phyloP scores from a whole-genome alignment of 1,139 yeast species.

The Debaryomycetaceae sp. region DNA sequence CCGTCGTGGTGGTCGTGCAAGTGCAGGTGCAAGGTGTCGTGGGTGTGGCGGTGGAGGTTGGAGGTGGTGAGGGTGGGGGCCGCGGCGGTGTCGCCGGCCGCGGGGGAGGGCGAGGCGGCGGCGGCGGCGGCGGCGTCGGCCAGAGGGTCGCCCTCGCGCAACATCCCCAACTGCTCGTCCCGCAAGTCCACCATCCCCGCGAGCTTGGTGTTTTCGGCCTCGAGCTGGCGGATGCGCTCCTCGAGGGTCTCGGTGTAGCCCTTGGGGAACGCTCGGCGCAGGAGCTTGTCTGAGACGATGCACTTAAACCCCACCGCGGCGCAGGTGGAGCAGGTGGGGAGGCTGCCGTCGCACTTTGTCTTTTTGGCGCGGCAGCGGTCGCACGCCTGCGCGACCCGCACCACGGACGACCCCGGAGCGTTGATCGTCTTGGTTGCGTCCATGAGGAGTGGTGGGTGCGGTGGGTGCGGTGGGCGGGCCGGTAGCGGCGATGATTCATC shows the following conservation, averaged over 20 bases:
- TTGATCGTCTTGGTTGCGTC: conserved; percentile 63
- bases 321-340: conserved; percentile 44
- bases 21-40: conserved; percentile 9
- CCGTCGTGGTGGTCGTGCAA: conserved; percentile 40
- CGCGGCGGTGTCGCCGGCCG: conserved; percentile 1
- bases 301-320: conserved; percentile 41
- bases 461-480: no score
- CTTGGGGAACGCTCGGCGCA: conserved; percentile 45
- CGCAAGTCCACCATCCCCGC: conserved; percentile 52
- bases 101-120: neutral
- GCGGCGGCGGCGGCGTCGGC: neutral
- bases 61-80: conserved; percentile 13
- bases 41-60: conserved; percentile 13
- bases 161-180: conserved; percentile 51
- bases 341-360: conserved; percentile 66
- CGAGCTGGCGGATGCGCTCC: conserved; percentile 42
- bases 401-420: conserved; percentile 54
- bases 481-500: no score
- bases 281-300: conserved; percentile 41
- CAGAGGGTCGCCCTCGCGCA: conserved; percentile 13
- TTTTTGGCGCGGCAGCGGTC: conserved; percentile 83
- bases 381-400: conserved; percentile 78
- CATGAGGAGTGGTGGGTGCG: conserved; percentile 20
- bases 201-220: conserved; percentile 39
- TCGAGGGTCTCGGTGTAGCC: conserved; percentile 48